Conservation (phyloP, 2,329 filamentous ascomycete genomes). For the Ceratocystiopsis minuta region DNA sequence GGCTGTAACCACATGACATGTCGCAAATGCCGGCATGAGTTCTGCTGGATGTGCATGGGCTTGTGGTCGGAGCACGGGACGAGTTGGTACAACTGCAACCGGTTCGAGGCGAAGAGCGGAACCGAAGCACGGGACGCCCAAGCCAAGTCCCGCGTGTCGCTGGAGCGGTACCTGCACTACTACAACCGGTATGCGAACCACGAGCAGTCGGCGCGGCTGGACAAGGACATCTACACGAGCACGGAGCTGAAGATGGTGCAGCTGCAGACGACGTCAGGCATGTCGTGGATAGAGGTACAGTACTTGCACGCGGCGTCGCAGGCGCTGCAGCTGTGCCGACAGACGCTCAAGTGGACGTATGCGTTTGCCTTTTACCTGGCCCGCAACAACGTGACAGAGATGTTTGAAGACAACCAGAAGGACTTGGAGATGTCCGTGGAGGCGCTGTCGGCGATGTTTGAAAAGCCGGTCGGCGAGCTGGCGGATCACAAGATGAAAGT, state of each 20-base stretch:
- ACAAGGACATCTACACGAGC: constrained; percentile 90
- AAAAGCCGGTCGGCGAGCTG: constrained; percentile 82
- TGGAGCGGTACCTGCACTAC: constrained; percentile 96
- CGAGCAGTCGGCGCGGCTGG: constrained; percentile 89
- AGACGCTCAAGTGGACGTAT: constrained; percentile 98
- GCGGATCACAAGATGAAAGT: constrained; percentile 81
- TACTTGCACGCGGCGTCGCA: constrained; percentile 89
- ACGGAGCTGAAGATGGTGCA: constrained; percentile 99
- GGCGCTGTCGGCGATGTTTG: constrained; percentile 96
- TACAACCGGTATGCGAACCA: constrained; percentile 99
- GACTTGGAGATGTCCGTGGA: constrained; percentile 95
- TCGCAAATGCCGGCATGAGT: constrained; percentile 86
- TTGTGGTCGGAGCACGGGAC: constrained; percentile 97
- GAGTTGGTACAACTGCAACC: constrained; percentile 98
- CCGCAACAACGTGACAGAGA: constrained; percentile 86
- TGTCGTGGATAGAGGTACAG: constrained; percentile 99
- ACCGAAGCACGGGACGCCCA: constrained; percentile 80
- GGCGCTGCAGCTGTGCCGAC: constrained; percentile 87
- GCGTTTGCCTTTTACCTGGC: constrained; percentile 97
- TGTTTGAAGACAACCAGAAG: constrained; percentile 98
- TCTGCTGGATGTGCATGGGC: constrained; percentile 99
- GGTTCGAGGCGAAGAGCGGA: constrained; percentile 91
- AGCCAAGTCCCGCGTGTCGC: constrained; percentile 70
- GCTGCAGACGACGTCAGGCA: constrained; percentile 77
- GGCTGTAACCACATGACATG: constrained; percentile 98